Conservation (phyloP, 345 rosid species). For the Camelina laxa region DNA sequence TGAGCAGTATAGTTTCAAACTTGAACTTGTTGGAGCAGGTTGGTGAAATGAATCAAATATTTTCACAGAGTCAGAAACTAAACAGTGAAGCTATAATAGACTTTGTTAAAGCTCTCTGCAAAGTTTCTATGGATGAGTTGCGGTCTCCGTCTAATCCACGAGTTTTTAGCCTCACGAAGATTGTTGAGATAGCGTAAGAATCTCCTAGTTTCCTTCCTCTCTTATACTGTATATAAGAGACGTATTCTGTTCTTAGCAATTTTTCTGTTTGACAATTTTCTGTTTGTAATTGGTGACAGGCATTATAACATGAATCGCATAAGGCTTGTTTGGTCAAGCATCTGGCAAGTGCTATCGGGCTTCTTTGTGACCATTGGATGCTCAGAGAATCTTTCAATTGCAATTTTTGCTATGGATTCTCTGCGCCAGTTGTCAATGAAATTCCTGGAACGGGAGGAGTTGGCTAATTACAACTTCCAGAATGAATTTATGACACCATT, state of each 20-base stretch:
- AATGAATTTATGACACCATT: slow-evolving; percentile 99
- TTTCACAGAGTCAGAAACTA: slow-evolving; percentile 88
- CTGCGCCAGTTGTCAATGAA: slow-evolving; percentile 96
- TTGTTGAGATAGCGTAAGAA: slow-evolving; percentile 99
- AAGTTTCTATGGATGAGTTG: slow-evolving; percentile 96
- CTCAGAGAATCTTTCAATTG: slow-evolving; percentile 94
- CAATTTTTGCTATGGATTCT: slow-evolving; percentile 99
- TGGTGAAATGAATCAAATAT: slow-evolving; percentile 98
- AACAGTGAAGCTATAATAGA: slow-evolving; percentile 97
- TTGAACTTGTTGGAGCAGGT: slow-evolving; percentile 91
- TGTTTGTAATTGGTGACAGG: slow-evolving; percentile 54
- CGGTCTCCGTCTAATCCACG: slow-evolving; percentile 96
- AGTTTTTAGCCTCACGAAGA: slow-evolving; percentile 96
- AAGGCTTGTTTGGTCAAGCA: slow-evolving; percentile 99
- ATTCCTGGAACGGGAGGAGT: slow-evolving; percentile 92
- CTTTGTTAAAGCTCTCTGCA: slow-evolving; percentile 98
- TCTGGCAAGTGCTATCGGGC: slow-evolving; percentile 95
- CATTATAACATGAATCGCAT: slow-evolving; percentile 99
- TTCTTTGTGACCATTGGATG: slow-evolving; percentile 98
- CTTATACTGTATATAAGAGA: slow-evolving; percentile 25
- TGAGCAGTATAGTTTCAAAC: slow-evolving; percentile 71
- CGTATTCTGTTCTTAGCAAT: slow-evolving; percentile 37
- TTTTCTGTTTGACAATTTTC: slow-evolving; percentile 20
- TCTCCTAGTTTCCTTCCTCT: slow-evolving; percentile 34
- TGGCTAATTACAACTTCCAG: slow-evolving; percentile 97